These are phyloP conservation scores for Fusarium austroafricanum DNA, from an alignment of 2,329 filamentous ascomycete genomes.

Conservation along the genomic window DNA sequence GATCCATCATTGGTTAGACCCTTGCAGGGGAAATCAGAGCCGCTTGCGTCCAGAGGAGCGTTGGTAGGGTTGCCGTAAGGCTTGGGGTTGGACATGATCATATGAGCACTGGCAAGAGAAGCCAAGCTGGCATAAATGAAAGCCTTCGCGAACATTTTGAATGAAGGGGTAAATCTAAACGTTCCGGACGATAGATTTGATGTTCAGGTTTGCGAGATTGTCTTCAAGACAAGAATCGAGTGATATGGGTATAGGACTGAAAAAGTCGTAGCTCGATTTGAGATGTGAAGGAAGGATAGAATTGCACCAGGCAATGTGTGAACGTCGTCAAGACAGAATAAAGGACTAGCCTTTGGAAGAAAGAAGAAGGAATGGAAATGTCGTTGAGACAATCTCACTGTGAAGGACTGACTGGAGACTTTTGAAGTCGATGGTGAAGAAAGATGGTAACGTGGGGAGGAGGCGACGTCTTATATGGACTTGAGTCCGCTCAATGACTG, in stretches of 20 bases:
- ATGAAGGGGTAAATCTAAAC: slow-evolving; percentile 38
- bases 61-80: slow-evolving; percentile 71
- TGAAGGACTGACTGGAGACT: slow-evolving; percentile 46
- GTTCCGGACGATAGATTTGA: slow-evolving; percentile 50
- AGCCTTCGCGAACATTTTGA: slow-evolving; percentile 65
- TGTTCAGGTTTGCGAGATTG: slow-evolving; percentile 40
- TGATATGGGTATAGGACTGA: slow-evolving; percentile 36
- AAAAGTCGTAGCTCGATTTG: slow-evolving; percentile 36
- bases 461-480: slow-evolving; percentile 42
- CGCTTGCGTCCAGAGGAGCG: slow-evolving; percentile 69
- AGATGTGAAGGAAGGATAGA: slow-evolving; percentile 40
- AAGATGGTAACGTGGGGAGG: slow-evolving; percentile 23
- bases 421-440: slow-evolving; percentile 43
- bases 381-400: slow-evolving; percentile 47
- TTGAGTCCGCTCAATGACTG: slow-evolving; percentile 33
- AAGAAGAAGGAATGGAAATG: slow-evolving; percentile 46
- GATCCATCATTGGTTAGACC: slow-evolving; percentile 58
- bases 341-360: slow-evolving; percentile 47
- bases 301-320: slow-evolving; percentile 46
- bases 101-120: slow-evolving; percentile 75
- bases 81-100: slow-evolving; percentile 75
- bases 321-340: slow-evolving; percentile 36
- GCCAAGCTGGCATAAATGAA: slow-evolving; percentile 67
- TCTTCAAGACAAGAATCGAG: slow-evolving; percentile 47
- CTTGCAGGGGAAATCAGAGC: slow-evolving; percentile 88